Evolutionary conservation across 352 stramenopile genomes (phyloP).

Genomic region (Pythium sukuiense): DNA sequence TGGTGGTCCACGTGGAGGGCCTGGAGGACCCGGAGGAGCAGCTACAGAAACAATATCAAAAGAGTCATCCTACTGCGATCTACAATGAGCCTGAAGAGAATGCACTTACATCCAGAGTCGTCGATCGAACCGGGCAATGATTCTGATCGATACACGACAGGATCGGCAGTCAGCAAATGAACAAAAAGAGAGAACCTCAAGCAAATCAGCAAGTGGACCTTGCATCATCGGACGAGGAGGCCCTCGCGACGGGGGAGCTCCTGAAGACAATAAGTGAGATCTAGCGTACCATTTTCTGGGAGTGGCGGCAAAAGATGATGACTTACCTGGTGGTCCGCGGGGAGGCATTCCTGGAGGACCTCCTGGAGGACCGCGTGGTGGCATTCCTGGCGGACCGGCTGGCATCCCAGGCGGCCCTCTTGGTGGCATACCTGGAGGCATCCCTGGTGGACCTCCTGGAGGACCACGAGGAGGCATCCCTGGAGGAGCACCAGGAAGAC

Average conservation of each 20-base stretch:
- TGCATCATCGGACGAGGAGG: slow-evolving; percentile 30
- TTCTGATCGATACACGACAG: slow-evolving; percentile 9
- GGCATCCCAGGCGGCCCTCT: slow-evolving; percentile 21
- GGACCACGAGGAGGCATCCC: slow-evolving; percentile 5
- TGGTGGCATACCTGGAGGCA: slow-evolving; percentile 27
- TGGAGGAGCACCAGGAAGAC: slow-evolving; percentile 1
- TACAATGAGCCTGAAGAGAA: background rate
- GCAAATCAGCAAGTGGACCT: slow-evolving; percentile 5
- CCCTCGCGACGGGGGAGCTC: slow-evolving; percentile 21
- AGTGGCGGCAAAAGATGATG: background rate
- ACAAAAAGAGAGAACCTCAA: background rate
- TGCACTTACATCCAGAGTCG: slow-evolving; percentile 10
- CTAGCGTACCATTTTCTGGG: background rate
- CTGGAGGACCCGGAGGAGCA: slow-evolving; percentile 22
- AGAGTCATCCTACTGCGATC: background rate
- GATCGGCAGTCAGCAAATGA: background rate
- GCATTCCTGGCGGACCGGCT: slow-evolving; percentile 19
- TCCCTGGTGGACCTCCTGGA: slow-evolving; percentile 16
- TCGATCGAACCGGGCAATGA: slow-evolving; percentile 22
- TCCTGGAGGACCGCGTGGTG: slow-evolving; percentile 27
- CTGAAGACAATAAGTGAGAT: background rate
- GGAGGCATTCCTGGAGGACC: slow-evolving; percentile 22
- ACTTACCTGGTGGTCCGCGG: slow-evolving; percentile 22
- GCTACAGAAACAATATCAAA: slow-evolving; percentile 16
- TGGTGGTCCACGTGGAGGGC: slow-evolving; percentile 36